These are phyloP conservation scores for Erythrophleum fordii DNA, from an alignment of 306 rosid species.

Conservation along the genomic window DNA sequence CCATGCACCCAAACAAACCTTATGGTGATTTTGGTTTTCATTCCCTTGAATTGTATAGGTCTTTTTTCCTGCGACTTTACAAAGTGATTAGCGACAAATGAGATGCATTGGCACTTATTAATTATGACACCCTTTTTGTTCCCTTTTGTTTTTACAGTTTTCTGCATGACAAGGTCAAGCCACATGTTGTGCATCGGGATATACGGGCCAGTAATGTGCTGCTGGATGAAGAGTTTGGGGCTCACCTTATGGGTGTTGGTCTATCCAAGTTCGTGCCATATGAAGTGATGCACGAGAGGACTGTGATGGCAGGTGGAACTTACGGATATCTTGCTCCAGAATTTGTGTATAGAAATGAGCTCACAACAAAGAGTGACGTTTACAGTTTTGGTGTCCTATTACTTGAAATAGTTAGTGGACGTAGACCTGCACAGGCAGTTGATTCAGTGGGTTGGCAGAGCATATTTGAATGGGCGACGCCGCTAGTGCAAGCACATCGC, in stretches of 20 bases:
- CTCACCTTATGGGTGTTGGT: constrained; percentile 94
- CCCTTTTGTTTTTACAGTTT: constrained; percentile 56
- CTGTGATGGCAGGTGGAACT: constrained; percentile 98
- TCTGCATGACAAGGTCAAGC: constrained; percentile 98
- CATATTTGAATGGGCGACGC: constrained; percentile 97
- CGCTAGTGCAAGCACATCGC: constrained; percentile 89
- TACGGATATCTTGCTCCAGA: constrained; percentile 97
- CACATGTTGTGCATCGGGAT: constrained; percentile 97
- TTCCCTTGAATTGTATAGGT: constrained; percentile 2
- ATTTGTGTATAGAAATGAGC: constrained; percentile 89
- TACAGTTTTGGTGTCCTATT: constrained; percentile 93
- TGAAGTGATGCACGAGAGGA: constrained; percentile 94
- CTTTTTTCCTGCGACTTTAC: neutral
- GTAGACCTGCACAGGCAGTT: constrained; percentile 95
- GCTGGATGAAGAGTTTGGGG: constrained; percentile 95
- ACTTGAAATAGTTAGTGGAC: constrained; percentile 92
- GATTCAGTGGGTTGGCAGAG: constrained; percentile 99
- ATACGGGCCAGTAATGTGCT: constrained; percentile 93
- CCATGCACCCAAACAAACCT: neutral
- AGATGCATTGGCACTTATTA: constrained; percentile 1
- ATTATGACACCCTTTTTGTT: neutral
- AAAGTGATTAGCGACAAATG: constrained; percentile 1
- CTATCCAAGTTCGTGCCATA: constrained; percentile 92
- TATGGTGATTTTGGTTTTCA: constrained; percentile 14
- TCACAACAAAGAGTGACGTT: constrained; percentile 93